Evolutionary conservation across 2,329 filamentous ascomycete genomes (phyloP).

Genomic region (Apiospora sp.): DNA sequence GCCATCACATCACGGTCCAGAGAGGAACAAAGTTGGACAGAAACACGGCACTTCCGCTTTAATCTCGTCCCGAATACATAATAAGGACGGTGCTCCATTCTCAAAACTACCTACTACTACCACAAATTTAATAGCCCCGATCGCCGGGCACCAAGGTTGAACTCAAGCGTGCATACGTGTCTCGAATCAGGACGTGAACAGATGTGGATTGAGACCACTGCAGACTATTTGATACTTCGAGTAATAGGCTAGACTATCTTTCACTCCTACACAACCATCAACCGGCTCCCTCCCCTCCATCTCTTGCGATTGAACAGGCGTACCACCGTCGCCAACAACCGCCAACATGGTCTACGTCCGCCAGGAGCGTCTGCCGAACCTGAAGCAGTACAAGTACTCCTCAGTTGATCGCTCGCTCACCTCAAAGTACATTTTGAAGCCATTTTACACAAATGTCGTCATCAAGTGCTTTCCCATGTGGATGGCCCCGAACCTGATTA

Average conservation of each 20-base stretch:
- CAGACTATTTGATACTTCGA: slow-evolving; percentile 4
- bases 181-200: slow-evolving; percentile 11
- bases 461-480: slow-evolving; percentile 94
- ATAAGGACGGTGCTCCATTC: not conserved
- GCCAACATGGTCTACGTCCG: slow-evolving; percentile 91
- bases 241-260: not conserved
- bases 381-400: slow-evolving; percentile 96
- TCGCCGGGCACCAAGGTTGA: not conserved
- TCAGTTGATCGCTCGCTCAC: slow-evolving; percentile 88
- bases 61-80: not conserved
- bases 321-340: not conserved
- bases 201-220: slow-evolving; percentile 2
- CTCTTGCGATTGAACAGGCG: not conserved
- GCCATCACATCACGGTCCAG: not conserved
- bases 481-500: slow-evolving; percentile 92
- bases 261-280: slow-evolving; percentile 13
- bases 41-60: not conserved
- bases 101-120: not conserved
- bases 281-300: not conserved
- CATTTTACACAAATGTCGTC: slow-evolving; percentile 94
- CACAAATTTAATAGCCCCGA: slow-evolving; percentile 6
- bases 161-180: slow-evolving; percentile 10
- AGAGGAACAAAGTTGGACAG: not conserved
- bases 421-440: slow-evolving; percentile 94
- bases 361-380: slow-evolving; percentile 84